Percentiles rank a stretch among this genome's conserved stretches.
phyloP scores from a whole-genome alignment of 768 basidiomycete species.

The Russula dissimulans region DNA sequence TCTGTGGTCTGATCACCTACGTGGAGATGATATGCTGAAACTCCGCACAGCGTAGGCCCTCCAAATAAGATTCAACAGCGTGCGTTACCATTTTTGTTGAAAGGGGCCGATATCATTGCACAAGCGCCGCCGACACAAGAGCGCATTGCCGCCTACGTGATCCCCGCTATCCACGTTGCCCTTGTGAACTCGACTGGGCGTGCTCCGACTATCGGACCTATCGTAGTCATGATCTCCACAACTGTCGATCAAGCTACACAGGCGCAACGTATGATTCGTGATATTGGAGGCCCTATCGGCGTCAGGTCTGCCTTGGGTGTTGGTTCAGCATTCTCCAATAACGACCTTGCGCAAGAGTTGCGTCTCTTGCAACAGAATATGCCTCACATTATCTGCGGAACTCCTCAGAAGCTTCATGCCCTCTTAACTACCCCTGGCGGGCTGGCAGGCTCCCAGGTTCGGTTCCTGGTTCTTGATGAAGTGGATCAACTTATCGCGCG shows the following conservation, averaged over 20 bases:
- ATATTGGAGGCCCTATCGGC: constrained; percentile 88
- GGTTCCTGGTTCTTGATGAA: constrained; percentile 93
- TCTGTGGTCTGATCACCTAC: constrained; percentile 32
- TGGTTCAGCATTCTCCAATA: constrained; percentile 57
- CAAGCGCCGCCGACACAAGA: constrained; percentile 99
- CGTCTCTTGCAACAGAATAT: constrained; percentile 82
- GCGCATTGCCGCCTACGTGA: constrained; percentile 93
- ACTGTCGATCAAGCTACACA: constrained; percentile 99
- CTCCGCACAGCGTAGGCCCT: constrained; percentile 67
- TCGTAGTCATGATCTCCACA: constrained; percentile 91
- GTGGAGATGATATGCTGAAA: constrained; percentile 3
- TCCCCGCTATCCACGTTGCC: constrained; percentile 80
- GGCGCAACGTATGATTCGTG: constrained; percentile 90
- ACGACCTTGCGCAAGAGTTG: constrained; percentile 62
- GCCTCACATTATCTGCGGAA: constrained; percentile 94
- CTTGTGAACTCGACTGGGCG: constrained; percentile 51
- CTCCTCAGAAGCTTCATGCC: constrained; percentile 92
- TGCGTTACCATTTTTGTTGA: constrained; percentile 88
- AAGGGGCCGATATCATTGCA: constrained; percentile 94
- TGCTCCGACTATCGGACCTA: constrained; percentile 62
- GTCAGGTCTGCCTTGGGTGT: constrained; percentile 85
- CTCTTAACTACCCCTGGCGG: constrained; percentile 77
- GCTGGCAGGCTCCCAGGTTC: constrained; percentile 72
- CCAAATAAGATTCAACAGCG: constrained; percentile 99
- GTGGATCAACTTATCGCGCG: constrained; percentile 97